Percentiles rank a stretch among this genome's conserved stretches.
phyloP scores from a whole-genome alignment of 2,329 filamentous ascomycete species.

The Exophiala xenobiotica region DNA sequence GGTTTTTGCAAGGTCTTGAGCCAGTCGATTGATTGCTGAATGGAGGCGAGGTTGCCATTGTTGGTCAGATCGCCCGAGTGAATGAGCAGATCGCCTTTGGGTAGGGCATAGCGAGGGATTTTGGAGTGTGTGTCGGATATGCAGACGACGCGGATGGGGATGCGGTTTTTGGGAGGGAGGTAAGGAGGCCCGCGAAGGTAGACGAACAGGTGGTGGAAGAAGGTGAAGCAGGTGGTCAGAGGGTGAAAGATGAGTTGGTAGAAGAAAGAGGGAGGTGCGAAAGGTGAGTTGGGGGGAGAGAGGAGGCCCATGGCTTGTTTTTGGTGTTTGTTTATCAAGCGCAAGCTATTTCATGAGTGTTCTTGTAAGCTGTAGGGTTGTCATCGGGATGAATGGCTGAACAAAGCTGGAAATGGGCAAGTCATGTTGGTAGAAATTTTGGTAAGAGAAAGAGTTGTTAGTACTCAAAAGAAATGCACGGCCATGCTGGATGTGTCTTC shows the following conservation, averaged over 20 bases:
- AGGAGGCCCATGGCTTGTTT: conserved; percentile 16
- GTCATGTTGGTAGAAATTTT: no score
- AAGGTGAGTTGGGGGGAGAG: conserved; percentile 38
- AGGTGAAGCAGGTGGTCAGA: conserved; percentile 61
- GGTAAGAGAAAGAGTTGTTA: no score
- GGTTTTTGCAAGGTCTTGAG: conserved; percentile 56
- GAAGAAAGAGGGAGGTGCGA: conserved; percentile 52
- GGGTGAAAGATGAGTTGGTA: conserved; percentile 69
- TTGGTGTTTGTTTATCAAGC: neutral
- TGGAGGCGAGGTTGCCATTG: conserved; percentile 66
- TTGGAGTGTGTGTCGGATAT: conserved; percentile 84
- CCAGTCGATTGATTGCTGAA: conserved; percentile 86
- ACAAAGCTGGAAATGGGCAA: neutral
- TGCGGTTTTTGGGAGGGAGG: conserved; percentile 53
- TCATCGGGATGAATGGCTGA: neutral
- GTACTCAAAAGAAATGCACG: no score
- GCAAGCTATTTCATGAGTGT: neutral
- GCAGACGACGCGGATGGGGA: conserved; percentile 73
- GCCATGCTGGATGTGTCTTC: no score
- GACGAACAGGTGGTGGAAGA: conserved; percentile 64
- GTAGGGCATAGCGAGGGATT: conserved; percentile 46
- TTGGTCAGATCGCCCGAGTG: conserved; percentile 86
- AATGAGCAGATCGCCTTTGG: conserved; percentile 78
- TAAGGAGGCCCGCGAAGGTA: conserved; percentile 67
- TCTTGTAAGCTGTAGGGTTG: neutral